Evolutionary conservation across 2,329 filamentous ascomycete species (phyloP).

Genomic region (Penicillium sp.): DNA sequence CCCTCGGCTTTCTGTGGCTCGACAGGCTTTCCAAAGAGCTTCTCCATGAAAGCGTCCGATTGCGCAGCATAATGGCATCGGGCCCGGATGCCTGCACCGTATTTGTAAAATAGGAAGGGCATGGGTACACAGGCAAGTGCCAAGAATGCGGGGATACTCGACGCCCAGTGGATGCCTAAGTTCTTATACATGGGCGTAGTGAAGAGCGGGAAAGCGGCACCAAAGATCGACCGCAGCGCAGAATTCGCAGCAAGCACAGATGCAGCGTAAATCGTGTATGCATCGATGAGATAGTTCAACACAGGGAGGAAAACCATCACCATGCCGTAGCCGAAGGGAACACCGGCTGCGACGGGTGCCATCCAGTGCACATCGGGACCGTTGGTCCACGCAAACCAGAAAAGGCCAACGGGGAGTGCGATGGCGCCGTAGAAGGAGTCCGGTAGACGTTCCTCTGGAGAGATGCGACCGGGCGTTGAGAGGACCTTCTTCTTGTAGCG

Average conservation of each 20-base stretch:
- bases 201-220: constrained; percentile 13
- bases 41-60: background rate
- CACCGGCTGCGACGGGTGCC: constrained; percentile 50
- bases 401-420: constrained; percentile 63
- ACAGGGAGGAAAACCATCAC: constrained; percentile 35
- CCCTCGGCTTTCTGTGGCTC: background rate
- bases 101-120: constrained; percentile 15
- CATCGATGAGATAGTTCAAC: constrained; percentile 21
- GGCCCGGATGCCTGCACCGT: constrained; percentile 6
- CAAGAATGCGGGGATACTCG: constrained; percentile 15
- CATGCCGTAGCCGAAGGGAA: constrained; percentile 60
- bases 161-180: constrained; percentile 17
- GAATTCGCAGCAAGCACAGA: constrained; percentile 14
- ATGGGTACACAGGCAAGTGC: constrained; percentile 14
- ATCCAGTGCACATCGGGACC: constrained; percentile 60
- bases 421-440: constrained; percentile 64
- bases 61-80: constrained; percentile 6
- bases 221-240: constrained; percentile 10
- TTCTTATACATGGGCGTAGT: constrained; percentile 16
- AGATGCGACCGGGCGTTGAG: constrained; percentile 52
- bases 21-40: background rate
- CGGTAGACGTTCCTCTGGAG: constrained; percentile 67
- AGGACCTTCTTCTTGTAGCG: constrained; percentile 50
- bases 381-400: constrained; percentile 71
- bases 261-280: constrained; percentile 18